A percentile compares a stretch with the other conserved stretches of the same genome.
These are phyloP conservation scores for Podila verticillata DNA, from an alignment of 192 early-diverging fungal species.

Conservation along the genomic window DNA sequence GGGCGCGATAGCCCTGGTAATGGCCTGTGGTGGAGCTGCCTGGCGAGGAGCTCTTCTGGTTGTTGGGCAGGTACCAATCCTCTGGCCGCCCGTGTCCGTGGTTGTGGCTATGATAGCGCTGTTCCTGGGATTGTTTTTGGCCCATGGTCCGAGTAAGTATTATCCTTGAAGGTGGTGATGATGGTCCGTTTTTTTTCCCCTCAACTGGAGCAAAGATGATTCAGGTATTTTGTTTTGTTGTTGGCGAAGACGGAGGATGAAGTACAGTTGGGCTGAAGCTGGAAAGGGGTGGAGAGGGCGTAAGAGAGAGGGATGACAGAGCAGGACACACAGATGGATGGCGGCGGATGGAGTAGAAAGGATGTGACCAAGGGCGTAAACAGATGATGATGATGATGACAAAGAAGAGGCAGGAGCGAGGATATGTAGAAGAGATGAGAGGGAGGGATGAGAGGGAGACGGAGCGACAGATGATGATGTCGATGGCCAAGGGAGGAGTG, in stretches of 20 bases:
- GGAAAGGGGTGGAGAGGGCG: too few relatives aligned
- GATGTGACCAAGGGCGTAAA: too few relatives aligned
- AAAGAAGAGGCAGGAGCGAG: not conserved
- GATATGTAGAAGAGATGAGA: not conserved
- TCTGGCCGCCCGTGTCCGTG: conserved; percentile 28
- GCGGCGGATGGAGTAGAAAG: too few relatives aligned
- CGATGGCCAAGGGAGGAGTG: not conserved
- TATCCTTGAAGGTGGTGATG: not conserved
- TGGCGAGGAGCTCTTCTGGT: conserved; percentile 21
- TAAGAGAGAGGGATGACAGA: too few relatives aligned
- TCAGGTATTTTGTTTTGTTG: not conserved
- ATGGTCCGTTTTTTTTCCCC: not conserved
- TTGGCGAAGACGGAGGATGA: not conserved
- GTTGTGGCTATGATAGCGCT: conserved; percentile 7
- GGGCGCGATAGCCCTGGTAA: conserved; percentile 26
- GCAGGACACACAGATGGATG: too few relatives aligned
- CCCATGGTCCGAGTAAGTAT: conserved; percentile 20
- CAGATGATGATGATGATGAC: conserved; percentile 3
- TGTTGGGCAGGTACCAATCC: conserved; percentile 34
- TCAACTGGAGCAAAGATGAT: not conserved
- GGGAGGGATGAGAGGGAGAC: not conserved
- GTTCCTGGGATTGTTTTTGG: conserved; percentile 36
- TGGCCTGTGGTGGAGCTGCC: conserved; percentile 42
- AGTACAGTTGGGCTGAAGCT: not conserved
- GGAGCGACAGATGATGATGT: not conserved